Percentiles rank a stretch among this genome's conserved stretches.
Evolutionary conservation across 805 yeast species (phyloP).

Genomic region (Candida peoriensis): DNA sequence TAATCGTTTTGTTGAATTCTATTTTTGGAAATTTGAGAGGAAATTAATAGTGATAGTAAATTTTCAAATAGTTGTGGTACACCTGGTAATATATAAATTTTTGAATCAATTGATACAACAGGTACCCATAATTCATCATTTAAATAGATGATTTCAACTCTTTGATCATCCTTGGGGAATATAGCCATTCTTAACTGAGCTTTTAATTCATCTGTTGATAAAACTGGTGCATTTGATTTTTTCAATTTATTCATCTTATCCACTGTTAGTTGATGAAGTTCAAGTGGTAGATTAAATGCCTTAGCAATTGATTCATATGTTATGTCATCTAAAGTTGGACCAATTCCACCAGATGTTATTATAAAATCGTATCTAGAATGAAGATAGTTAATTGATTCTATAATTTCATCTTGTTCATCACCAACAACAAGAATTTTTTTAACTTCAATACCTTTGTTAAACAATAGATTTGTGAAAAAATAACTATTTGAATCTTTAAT

Average conservation of each 20-base stretch:
- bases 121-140: conserved; percentile 76
- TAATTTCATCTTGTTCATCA: conserved; percentile 66
- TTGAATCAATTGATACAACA: conserved; percentile 58
- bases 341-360: conserved; percentile 48
- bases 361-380: conserved; percentile 53
- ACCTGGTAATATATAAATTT: conserved; percentile 76
- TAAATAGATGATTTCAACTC: conserved; percentile 42
- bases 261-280: conserved; percentile 52
- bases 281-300: conserved; percentile 48
- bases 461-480: conserved; percentile 67
- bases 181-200: conserved; percentile 81
- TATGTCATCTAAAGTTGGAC: conserved; percentile 89
- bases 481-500: conserved; percentile 74
- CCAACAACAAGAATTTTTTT: conserved; percentile 69
- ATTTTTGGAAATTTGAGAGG: conserved; percentile 19
- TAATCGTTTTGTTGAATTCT: conserved; percentile 21
- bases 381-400: conserved; percentile 41
- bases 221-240: conserved; percentile 30
- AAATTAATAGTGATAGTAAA: conserved; percentile 42
- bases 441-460: conserved; percentile 59
- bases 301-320: conserved; percentile 73
- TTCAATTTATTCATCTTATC: conserved; percentile 51
- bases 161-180: conserved; percentile 42
- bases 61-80: conserved; percentile 68
- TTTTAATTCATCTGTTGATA: conserved; percentile 38